Conservation (phyloP, 257 asterid species). For the Nicotiana undulata region DNA sequence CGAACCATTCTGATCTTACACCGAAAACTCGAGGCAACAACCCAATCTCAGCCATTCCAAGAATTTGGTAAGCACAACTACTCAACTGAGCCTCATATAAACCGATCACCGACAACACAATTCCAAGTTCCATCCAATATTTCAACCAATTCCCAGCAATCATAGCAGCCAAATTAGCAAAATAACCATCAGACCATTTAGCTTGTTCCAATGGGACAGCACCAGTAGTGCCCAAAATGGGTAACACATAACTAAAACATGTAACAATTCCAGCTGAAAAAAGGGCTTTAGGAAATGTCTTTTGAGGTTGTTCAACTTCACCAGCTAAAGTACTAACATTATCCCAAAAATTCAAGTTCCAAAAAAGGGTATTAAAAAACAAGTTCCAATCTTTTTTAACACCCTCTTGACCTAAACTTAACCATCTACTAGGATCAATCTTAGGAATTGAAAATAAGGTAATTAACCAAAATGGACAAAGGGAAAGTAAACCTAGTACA, state of each 20-base stretch:
- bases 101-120: constrained; percentile 46
- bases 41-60: constrained; percentile 55
- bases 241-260: constrained; percentile 50
- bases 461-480: constrained; percentile 29
- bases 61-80: constrained; percentile 47
- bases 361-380: constrained; percentile 60
- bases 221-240: constrained; percentile 48
- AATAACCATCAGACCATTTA: constrained; percentile 35
- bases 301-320: constrained; percentile 58
- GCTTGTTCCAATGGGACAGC: constrained; percentile 46
- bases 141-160: constrained; percentile 59
- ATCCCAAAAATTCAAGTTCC: constrained; percentile 75
- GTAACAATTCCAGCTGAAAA: constrained; percentile 46
- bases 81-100: constrained; percentile 55
- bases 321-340: constrained; percentile 68
- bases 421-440: constrained; percentile 33
- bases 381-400: constrained; percentile 54
- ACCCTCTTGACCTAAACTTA: constrained; percentile 48
- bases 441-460: constrained; percentile 25
- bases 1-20: constrained; percentile 39
- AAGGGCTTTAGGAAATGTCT: constrained; percentile 48
- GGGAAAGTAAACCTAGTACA: constrained; percentile 29
- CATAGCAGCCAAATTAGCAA: constrained; percentile 38
- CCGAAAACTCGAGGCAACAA: constrained; percentile 34
- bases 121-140: constrained; percentile 55